Percentiles rank a stretch among this genome's conserved stretches.
phyloP scores from a whole-genome alignment of 202 grass and related monocot species.

The Dendrocalamus latiflorus region DNA sequence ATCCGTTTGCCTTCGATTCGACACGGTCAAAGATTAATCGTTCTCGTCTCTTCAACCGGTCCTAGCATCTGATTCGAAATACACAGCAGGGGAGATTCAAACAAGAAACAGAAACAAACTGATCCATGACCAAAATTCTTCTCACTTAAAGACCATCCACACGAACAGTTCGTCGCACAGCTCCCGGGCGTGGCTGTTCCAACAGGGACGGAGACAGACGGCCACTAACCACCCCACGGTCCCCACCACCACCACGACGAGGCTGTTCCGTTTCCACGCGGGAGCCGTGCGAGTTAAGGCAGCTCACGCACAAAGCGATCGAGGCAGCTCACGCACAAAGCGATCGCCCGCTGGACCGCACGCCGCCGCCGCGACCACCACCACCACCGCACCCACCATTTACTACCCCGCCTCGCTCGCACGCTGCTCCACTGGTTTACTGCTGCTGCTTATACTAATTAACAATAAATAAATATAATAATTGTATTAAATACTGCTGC shows the following conservation, averaged over 20 bases:
- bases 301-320: constrained; percentile 13
- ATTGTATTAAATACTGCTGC: background rate
- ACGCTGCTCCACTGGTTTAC: background rate
- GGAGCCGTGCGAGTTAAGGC: constrained; percentile 38
- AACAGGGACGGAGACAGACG: background rate
- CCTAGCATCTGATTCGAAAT: no score
- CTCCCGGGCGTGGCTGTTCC: background rate
- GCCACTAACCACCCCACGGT: no score
- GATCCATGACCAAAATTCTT: no score
- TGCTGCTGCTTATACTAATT: background rate
- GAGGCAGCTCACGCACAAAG: constrained; percentile 18
- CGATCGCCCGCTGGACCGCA: background rate
- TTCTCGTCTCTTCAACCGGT: no score
- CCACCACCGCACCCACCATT: background rate
- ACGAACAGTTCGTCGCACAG: background rate
- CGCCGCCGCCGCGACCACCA: background rate
- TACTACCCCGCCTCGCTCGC: background rate
- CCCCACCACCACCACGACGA: background rate
- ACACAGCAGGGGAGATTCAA: background rate
- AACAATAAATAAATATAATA: constrained; percentile 21
- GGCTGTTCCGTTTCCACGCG: constrained; percentile 5
- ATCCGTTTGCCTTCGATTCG: background rate
- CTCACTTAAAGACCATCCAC: background rate
- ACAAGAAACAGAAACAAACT: background rate
- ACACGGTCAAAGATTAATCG: no score